A percentile compares a stretch with the other conserved stretches of the same genome.
Evolutionary conservation across 768 basidiomycete genomes (phyloP).

Genomic region (Clavulina sp.): DNA sequence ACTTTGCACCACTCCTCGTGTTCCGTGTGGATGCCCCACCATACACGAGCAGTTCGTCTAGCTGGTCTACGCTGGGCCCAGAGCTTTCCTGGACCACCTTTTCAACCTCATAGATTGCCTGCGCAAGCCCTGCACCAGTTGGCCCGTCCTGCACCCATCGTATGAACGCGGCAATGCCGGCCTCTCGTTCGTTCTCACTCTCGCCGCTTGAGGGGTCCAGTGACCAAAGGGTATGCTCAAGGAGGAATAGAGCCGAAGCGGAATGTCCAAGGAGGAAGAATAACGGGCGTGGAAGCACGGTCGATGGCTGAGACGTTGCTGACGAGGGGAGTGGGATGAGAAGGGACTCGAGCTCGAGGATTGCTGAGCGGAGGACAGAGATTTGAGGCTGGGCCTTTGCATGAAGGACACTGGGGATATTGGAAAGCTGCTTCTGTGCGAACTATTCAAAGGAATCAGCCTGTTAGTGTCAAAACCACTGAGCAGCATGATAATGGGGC

Average conservation of each 20-base stretch:
- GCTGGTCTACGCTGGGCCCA: no score
- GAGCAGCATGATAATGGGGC: slow-evolving; percentile 18
- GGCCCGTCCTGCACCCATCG: slow-evolving; percentile 26
- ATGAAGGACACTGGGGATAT: not conserved
- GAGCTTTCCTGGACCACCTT: no score
- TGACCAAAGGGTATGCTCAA: slow-evolving; percentile 58
- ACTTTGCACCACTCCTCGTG: no score
- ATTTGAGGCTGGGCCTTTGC: not conserved
- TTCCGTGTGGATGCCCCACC: no score
- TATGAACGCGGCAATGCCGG: slow-evolving; percentile 35
- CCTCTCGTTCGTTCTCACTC: slow-evolving; percentile 14
- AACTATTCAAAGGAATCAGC: not conserved
- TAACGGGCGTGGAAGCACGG: slow-evolving; percentile 37
- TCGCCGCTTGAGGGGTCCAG: slow-evolving; percentile 14
- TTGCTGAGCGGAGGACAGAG: slow-evolving; percentile 20
- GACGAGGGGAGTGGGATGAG: slow-evolving; percentile 26
- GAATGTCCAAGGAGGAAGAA: slow-evolving; percentile 40
- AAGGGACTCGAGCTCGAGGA: slow-evolving; percentile 20
- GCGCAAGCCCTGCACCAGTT: not conserved
- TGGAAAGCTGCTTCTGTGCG: slow-evolving; percentile 33
- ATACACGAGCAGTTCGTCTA: no score
- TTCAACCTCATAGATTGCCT: not conserved
- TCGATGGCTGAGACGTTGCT: slow-evolving; percentile 7
- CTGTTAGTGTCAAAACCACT: slow-evolving; percentile 10
- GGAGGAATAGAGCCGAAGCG: slow-evolving; percentile 35